phyloP scores from a whole-genome alignment of 306 rosid species.

The Bauhinia variegata region DNA sequence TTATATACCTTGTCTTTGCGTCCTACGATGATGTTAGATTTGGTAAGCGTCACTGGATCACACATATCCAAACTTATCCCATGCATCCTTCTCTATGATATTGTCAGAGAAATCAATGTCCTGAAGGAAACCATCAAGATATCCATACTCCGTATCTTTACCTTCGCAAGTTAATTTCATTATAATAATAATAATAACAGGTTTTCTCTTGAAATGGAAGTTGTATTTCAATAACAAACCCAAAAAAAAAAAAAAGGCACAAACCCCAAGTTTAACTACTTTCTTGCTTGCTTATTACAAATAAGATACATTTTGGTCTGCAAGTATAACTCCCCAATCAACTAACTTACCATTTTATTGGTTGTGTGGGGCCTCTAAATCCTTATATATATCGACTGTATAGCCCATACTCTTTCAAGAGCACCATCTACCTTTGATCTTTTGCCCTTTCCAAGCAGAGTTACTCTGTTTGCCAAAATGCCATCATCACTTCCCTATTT shows the following conservation, averaged over 20 bases:
- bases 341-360: constrained; percentile 40
- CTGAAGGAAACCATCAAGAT: constrained; percentile 6
- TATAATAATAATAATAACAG: constrained; percentile 21
- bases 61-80: constrained; percentile 27
- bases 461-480: constrained; percentile 41
- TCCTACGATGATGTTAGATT: constrained; percentile 29
- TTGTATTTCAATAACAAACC: constrained; percentile 14
- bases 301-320: constrained; percentile 41
- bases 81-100: constrained; percentile 26
- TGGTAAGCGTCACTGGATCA: constrained; percentile 30
- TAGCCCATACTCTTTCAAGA: constrained; percentile 38
- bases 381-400: constrained; percentile 52
- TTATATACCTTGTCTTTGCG: constrained; percentile 35
- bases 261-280: constrained; percentile 13
- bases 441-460: constrained; percentile 49
- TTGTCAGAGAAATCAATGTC: constrained; percentile 29
- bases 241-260: constrained; percentile 17
- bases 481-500: constrained; percentile 36
- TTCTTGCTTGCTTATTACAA: constrained; percentile 29
- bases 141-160: constrained; percentile 18
- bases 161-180: constrained; percentile 6
- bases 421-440: constrained; percentile 29
- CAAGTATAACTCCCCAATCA: constrained; percentile 41
- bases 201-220: constrained; percentile 28
- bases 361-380: constrained; percentile 42